These are phyloP conservation scores for Chlorella variabilis DNA, from an alignment of 163 green algal genomes.

Conservation along the genomic window DNA sequence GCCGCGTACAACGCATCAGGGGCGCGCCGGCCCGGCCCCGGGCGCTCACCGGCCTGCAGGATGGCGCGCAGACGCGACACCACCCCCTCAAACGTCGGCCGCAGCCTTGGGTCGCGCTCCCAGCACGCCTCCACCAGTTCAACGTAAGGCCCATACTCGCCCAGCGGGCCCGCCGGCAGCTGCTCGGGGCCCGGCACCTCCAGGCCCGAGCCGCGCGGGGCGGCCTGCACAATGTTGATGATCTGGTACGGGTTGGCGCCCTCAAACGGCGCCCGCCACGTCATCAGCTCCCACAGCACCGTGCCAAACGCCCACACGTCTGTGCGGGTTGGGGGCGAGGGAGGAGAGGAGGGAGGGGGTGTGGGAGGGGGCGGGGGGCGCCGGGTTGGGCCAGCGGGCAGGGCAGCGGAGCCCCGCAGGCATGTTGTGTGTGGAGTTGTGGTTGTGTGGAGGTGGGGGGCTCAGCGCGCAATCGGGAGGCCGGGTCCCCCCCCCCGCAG, in stretches of 20 bases:
- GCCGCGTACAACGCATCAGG: too few species aligned
- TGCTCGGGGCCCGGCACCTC: neutral
- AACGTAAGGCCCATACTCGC: neutral
- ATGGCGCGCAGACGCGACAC: slow-evolving; percentile 14
- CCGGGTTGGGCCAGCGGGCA: too few species aligned
- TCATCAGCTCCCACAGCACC: slow-evolving; percentile 46
- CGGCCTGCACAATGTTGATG: slow-evolving; percentile 20
- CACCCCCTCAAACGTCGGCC: slow-evolving; percentile 44
- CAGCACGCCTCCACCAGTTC: slow-evolving; percentile 45
- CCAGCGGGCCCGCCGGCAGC: slow-evolving; percentile 17
- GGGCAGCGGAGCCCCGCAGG: too few species aligned
- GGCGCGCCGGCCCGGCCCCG: too few species aligned
- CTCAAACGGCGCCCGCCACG: slow-evolving; percentile 57
- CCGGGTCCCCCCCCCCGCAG: too few species aligned
- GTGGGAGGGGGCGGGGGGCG: neutral
- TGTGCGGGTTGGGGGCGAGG: too few species aligned
- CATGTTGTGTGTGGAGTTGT: too few species aligned
- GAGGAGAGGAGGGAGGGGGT: neutral
- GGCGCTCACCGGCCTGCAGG: neutral
- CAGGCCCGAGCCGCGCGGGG: neutral
- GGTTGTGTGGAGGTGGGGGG: too few species aligned
- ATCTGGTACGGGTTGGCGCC: slow-evolving; percentile 53
- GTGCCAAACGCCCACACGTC: slow-evolving; percentile 23
- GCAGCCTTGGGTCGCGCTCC: slow-evolving; percentile 34
- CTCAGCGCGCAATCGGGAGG: too few species aligned